Percentiles rank a stretch among this genome's conserved stretches.
Evolutionary conservation across 345 rosid genomes (phyloP).

Genomic region (Mangifera indica): DNA sequence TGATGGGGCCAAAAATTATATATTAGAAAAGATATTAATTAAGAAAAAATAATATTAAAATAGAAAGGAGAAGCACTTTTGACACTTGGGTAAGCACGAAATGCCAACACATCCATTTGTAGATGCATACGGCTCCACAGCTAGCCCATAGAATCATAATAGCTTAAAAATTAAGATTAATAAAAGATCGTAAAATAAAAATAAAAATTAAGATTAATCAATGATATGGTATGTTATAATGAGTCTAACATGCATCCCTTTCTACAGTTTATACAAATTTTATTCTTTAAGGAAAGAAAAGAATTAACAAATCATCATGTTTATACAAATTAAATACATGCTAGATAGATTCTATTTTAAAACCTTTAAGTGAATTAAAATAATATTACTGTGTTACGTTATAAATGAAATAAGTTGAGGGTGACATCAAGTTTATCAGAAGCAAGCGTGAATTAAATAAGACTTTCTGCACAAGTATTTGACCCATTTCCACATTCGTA

Average conservation of each 20-base stretch:
- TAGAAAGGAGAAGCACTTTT: neutral
- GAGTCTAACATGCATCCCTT: conserved; percentile 56
- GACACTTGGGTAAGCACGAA: conserved; percentile 14
- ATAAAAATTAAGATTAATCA: conserved; percentile 32
- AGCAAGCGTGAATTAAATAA: neutral
- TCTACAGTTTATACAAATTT: too few species aligned
- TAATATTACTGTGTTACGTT: too few species aligned
- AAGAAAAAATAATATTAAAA: neutral
- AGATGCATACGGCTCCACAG: neutral
- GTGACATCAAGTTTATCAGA: too few species aligned
- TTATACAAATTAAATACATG: too few species aligned
- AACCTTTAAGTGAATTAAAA: too few species aligned
- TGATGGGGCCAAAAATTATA: conserved; percentile 11
- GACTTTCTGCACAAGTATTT: neutral
- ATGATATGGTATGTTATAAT: conserved; percentile 43
- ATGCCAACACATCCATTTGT: neutral
- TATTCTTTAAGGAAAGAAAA: too few species aligned
- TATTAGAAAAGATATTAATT: conserved; percentile 1
- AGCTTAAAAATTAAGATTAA: conserved; percentile 27
- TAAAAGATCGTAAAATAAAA: neutral
- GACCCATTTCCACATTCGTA: neutral
- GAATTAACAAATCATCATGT: too few species aligned
- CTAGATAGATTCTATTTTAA: too few species aligned
- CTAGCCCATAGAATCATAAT: conserved; percentile 21
- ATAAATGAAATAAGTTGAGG: too few species aligned